Conservation (phyloP, 805 yeast species). For the Cyberlindnera americana region DNA sequence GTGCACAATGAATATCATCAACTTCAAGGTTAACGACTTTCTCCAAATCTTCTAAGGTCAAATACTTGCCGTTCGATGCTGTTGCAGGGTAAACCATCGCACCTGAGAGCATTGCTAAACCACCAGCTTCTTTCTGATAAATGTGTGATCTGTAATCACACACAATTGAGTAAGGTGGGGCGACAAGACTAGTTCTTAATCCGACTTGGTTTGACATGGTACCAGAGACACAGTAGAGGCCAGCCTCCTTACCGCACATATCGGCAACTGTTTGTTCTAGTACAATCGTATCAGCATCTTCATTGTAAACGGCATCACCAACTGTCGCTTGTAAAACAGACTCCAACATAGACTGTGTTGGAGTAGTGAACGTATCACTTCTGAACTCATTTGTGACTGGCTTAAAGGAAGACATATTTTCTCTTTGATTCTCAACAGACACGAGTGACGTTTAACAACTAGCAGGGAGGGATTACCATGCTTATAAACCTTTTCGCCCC, state of each 20-base stretch:
- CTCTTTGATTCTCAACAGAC: background rate
- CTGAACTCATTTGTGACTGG: slow-evolving; percentile 44
- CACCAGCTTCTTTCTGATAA: slow-evolving; percentile 82
- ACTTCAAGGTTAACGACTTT: slow-evolving; percentile 59
- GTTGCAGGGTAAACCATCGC: slow-evolving; percentile 88
- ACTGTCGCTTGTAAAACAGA: slow-evolving; percentile 55
- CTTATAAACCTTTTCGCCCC: no score
- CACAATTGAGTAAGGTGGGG: slow-evolving; percentile 79
- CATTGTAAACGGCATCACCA: slow-evolving; percentile 88
- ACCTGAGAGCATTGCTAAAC: slow-evolving; percentile 81
- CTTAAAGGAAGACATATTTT: background rate
- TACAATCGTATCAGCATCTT: slow-evolving; percentile 65
- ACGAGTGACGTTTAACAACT: no score
- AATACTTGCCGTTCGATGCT: slow-evolving; percentile 69
- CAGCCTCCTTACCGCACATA: slow-evolving; percentile 78
- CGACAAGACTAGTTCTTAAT: slow-evolving; percentile 68
- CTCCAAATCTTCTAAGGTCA: slow-evolving; percentile 75
- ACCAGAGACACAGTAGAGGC: slow-evolving; percentile 82
- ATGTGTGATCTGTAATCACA: slow-evolving; percentile 87
- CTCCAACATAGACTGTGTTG: slow-evolving; percentile 69
- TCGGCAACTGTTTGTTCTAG: slow-evolving; percentile 64
- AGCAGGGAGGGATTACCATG: no score
- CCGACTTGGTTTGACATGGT: slow-evolving; percentile 89
- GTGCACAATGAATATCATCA: slow-evolving; percentile 83
- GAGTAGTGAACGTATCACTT: slow-evolving; percentile 90